Evolutionary conservation across 1,284 basidiomycete species (phyloP).

Genomic region (Polyporus tsugae): DNA sequence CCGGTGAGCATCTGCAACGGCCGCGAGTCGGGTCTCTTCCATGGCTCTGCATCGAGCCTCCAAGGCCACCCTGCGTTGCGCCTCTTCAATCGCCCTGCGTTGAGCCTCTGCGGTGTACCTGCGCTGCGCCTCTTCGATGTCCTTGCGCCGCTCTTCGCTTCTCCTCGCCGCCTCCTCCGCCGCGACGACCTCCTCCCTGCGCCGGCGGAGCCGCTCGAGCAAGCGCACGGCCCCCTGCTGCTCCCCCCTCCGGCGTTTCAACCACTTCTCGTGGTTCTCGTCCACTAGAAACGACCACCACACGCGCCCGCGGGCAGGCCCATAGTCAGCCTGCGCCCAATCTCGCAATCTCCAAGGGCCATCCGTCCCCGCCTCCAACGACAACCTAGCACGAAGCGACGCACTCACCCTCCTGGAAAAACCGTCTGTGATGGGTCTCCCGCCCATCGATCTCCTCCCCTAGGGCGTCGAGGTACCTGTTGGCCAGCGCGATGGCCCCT

Average conservation of each 20-base stretch:
- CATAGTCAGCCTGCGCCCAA: too few relatives aligned
- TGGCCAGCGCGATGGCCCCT: neutral
- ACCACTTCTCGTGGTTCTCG: neutral
- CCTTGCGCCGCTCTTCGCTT: neutral
- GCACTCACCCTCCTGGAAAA: constrained; percentile 4
- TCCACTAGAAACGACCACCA: neutral
- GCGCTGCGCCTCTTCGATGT: neutral
- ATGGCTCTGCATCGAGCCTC: too few relatives aligned
- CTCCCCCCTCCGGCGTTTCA: neutral
- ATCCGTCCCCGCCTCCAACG: too few relatives aligned
- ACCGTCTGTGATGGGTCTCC: constrained; percentile 10
- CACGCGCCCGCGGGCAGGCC: neutral
- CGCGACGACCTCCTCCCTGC: neutral
- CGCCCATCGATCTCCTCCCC: constrained; percentile 15
- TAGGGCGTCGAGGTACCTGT: constrained; percentile 9
- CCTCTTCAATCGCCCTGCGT: neutral
- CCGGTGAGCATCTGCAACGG: neutral
- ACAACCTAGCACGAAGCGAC: neutral
- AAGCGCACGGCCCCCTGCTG: neutral
- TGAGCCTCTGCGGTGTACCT: neutral
- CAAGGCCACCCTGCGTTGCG: neutral
- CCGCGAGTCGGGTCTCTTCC: neutral
- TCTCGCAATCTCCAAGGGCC: too few relatives aligned
- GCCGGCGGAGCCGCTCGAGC: neutral
- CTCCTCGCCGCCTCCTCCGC: neutral